Percentiles rank a stretch among this genome's conserved stretches.
phyloP scores from a whole-genome alignment of 352 stramenopile genomes.

The Globisporangium alternatum region DNA sequence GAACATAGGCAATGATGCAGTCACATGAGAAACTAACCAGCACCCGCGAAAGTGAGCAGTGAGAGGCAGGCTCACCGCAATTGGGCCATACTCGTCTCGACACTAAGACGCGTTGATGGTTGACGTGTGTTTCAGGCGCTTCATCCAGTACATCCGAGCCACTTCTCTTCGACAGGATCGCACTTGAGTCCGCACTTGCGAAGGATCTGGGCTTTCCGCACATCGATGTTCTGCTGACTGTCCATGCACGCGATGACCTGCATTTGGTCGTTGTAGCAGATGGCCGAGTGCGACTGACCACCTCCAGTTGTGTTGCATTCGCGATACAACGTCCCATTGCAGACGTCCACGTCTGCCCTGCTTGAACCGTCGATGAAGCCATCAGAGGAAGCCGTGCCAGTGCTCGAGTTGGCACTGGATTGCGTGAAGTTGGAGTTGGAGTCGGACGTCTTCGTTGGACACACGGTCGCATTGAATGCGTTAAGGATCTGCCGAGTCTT shows the following conservation, averaged over 20 bases:
- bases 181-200: conserved; percentile 21
- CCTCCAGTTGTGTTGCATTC: conserved; percentile 5
- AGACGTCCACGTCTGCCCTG: conserved; percentile 1
- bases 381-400: not conserved
- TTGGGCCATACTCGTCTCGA: too few relatives aligned
- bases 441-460: not conserved
- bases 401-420: not conserved
- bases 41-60: too few relatives aligned
- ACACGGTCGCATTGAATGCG: not conserved
- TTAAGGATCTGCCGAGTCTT: not conserved
- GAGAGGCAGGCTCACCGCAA: too few relatives aligned
- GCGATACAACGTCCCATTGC: conserved; percentile 15
- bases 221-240: conserved; percentile 7
- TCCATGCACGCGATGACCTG: conserved; percentile 19
- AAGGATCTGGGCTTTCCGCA: conserved; percentile 9
- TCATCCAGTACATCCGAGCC: conserved; percentile 22
- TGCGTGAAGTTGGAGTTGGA: not conserved
- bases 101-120: too few relatives aligned
- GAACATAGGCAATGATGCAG: too few relatives aligned
- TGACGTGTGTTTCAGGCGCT: not conserved
- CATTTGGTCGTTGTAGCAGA: conserved; percentile 31
- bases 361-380: not conserved
- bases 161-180: conserved; percentile 20
- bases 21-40: too few relatives aligned
- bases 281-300: not conserved